Conservation (phyloP, 1,139 yeast species). For the Geotrichum carabidarum region DNA sequence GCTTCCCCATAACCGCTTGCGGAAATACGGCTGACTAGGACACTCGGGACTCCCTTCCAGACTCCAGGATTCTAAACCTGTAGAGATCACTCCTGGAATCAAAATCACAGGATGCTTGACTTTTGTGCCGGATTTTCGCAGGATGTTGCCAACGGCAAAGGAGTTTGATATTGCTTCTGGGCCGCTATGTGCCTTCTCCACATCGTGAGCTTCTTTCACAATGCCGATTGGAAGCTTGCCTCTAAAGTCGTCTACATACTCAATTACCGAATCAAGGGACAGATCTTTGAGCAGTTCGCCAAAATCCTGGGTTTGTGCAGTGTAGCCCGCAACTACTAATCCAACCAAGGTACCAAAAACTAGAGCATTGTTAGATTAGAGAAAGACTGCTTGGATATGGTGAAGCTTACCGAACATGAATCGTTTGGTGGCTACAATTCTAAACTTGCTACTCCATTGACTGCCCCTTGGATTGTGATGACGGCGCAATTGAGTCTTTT, state of each 20-base stretch:
- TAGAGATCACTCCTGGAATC: conserved; percentile 95
- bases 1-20: conserved; percentile 94
- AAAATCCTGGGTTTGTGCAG: conserved; percentile 48
- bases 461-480: no score
- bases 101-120: conserved; percentile 75
- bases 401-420: conserved; percentile 11
- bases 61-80: conserved; percentile 95
- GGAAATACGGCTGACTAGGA: conserved; percentile 75
- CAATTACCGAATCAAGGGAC: conserved; percentile 45
- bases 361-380: neutral
- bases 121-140: conserved; percentile 49
- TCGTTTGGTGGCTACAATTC: conserved; percentile 5
- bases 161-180: conserved; percentile 50
- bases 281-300: conserved; percentile 52
- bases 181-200: conserved; percentile 36
- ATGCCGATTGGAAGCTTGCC: conserved; percentile 57
- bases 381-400: neutral
- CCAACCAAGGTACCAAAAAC: conserved; percentile 66
- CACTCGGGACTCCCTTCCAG: conserved; percentile 68
- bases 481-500: no score
- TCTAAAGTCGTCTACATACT: conserved; percentile 33
- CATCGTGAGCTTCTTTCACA: conserved; percentile 55
- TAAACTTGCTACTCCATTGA: conserved; percentile 2
- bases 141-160: conserved; percentile 77
- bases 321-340: conserved; percentile 55